Percentiles rank a stretch among this genome's conserved stretches.
phyloP scores from a whole-genome alignment of 2,329 filamentous ascomycete species.

The Ascochyta lentis region DNA sequence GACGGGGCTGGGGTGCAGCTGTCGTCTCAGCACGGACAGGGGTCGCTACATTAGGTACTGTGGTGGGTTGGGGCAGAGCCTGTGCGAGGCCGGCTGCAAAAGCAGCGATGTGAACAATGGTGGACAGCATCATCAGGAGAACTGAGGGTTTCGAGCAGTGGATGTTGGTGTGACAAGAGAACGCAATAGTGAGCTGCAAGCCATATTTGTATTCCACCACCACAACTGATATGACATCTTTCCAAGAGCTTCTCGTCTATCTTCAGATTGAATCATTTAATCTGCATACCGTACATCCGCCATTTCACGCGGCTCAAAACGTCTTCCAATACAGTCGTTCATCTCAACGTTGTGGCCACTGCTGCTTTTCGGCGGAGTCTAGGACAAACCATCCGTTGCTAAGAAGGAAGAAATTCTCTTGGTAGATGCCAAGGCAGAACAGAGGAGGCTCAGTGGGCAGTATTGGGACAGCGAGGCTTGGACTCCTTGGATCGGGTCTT shows the following conservation, averaged over 20 bases:
- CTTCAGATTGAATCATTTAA: constrained; percentile 1
- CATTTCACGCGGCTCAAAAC: neutral
- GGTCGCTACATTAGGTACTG: constrained; percentile 16
- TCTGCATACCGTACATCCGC: constrained; percentile 2
- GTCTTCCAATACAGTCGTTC: neutral
- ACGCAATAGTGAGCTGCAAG: neutral
- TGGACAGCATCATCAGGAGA: constrained; percentile 25
- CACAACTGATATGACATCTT: neutral
- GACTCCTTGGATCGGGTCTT: constrained; percentile 7
- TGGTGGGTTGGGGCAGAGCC: constrained; percentile 32
- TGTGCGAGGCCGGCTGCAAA: constrained; percentile 31
- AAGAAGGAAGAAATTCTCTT: neutral
- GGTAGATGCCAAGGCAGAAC: constrained; percentile 8
- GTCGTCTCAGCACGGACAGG: constrained; percentile 21
- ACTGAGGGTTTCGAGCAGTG: neutral
- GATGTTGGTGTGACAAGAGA: neutral
- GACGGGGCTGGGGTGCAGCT: constrained; percentile 23
- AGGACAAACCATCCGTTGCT: constrained; percentile 8
- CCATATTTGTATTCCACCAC: constrained; percentile 5
- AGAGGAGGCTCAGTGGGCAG: neutral
- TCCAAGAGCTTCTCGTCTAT: constrained; percentile 5
- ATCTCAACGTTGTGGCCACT: neutral
- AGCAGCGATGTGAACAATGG: constrained; percentile 25
- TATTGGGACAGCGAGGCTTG: constrained; percentile 6
- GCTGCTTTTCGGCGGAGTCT: neutral